These are phyloP conservation scores for Triangularia verruculosa DNA, from an alignment of 2,329 filamentous ascomycete genomes.

Conservation along the genomic window DNA sequence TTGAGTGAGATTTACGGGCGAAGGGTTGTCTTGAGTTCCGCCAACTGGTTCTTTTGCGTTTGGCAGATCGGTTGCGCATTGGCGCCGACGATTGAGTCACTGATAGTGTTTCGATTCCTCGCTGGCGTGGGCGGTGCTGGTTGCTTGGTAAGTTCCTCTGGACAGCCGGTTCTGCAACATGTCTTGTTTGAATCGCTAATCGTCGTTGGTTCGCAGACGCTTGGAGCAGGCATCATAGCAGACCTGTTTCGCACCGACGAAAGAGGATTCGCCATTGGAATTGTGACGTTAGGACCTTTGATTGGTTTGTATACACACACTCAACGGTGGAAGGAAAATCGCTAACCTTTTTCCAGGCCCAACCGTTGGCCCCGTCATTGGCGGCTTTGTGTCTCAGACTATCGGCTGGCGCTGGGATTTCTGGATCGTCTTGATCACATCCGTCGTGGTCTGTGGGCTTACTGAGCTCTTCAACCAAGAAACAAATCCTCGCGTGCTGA, in stretches of 20 bases:
- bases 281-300: conserved; percentile 48
- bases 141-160: conserved; percentile 36
- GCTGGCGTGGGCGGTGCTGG: conserved; percentile 58
- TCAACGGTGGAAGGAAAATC: not conserved
- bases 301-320: conserved; percentile 32
- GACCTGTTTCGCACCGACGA: conserved; percentile 51
- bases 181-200: not conserved
- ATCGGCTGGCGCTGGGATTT: conserved; percentile 53
- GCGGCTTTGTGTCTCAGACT: conserved; percentile 47
- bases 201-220: conserved; percentile 34
- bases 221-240: conserved; percentile 53
- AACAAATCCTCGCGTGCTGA: conserved; percentile 50
- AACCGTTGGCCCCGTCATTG: conserved; percentile 46
- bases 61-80: conserved; percentile 66
- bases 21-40: conserved; percentile 50
- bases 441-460: conserved; percentile 34
- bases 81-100: conserved; percentile 48
- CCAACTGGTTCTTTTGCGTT: conserved; percentile 59
- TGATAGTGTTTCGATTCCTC: conserved; percentile 59
- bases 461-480: conserved; percentile 44
- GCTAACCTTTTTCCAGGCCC: conserved; percentile 34
- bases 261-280: conserved; percentile 47
- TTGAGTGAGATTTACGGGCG: conserved; percentile 65
- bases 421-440: conserved; percentile 52
- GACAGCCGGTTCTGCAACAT: not conserved